Evolutionary conservation across 73 alveolate genomes (phyloP), one percentile per base, ranked within the genome.

Genomic region (Paramecium bursaria): DNA sequence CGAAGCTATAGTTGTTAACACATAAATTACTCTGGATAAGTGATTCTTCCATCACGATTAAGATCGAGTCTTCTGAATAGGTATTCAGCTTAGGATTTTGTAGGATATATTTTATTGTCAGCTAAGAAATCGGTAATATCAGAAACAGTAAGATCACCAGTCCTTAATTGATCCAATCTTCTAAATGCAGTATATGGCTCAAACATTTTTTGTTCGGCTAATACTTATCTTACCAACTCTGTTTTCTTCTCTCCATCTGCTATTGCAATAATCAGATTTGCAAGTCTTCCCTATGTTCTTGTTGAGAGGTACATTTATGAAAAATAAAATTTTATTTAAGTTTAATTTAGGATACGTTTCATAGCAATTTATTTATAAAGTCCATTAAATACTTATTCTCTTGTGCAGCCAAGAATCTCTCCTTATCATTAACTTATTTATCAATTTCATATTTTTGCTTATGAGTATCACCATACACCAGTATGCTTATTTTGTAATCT

Each of bases 401-500:
- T 87, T 77, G 50, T 1, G 93, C 93, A 48, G 93, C 93, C 7
- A 85, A 77, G 27, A 44, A 79, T 79, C 93, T 74, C 55, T 87
- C 93, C 29, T 87, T 87, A 57, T 87, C 93, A 50, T 87, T 87
- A 3, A 87, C 93, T 60, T 87, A 73, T 55, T 74, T 80, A 48
- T 87, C 93, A 13, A 87, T 85, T 73, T 31, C 15, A 11, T 48
- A n/a, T 44, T 75, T 75, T 31, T 35, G 48, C 25, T 15, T 26
- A 49, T 85, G 79, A 23, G 48, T 27, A 21, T 61, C 47, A 19
- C 46, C 86, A 9, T 54, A 22, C 11, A 85, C 88, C 22, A 87
- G 47, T 17, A 46, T 54, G 46, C 47, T 33, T 17, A 39, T 74
- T 74, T 53, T 74, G 53, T 79, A 54, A 46, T 50, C 61, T 47